A percentile compares a stretch with the other conserved stretches of the same genome.
Evolutionary conservation across 768 basidiomycete genomes (phyloP).

Genomic region (Ephemerocybe angulata): DNA sequence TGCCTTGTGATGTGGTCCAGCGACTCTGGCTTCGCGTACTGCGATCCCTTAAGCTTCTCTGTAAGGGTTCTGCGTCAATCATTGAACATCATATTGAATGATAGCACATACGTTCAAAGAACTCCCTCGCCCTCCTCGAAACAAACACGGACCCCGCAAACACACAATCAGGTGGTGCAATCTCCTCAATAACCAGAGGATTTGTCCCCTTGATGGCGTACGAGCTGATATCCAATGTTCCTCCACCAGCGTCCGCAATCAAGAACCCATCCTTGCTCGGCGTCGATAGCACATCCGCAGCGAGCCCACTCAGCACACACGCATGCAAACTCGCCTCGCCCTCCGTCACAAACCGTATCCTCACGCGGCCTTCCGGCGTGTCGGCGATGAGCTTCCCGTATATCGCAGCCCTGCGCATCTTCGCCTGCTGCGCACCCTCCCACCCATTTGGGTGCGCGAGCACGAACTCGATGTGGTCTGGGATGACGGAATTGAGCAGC

Average conservation of each 20-base stretch:
- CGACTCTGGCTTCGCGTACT: slow-evolving; percentile 66
- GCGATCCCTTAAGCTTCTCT: slow-evolving; percentile 74
- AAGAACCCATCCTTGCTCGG: slow-evolving; percentile 75
- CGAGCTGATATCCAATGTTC: slow-evolving; percentile 77
- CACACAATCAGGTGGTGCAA: slow-evolving; percentile 82
- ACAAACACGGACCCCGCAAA: slow-evolving; percentile 85
- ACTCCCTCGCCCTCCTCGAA: slow-evolving; percentile 67
- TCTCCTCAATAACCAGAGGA: slow-evolving; percentile 77
- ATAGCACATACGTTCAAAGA: slow-evolving; percentile 54
- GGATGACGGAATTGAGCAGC: slow-evolving; percentile 69
- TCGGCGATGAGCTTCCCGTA: slow-evolving; percentile 72
- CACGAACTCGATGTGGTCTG: slow-evolving; percentile 63
- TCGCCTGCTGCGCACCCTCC: slow-evolving; percentile 75
- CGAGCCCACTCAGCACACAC: slow-evolving; percentile 73
- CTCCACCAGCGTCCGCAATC: slow-evolving; percentile 78
- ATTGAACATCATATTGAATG: background rate
- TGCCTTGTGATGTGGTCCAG: slow-evolving; percentile 77
- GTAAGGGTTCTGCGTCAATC: slow-evolving; percentile 11
- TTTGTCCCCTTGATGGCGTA: slow-evolving; percentile 68
- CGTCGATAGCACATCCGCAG: slow-evolving; percentile 71
- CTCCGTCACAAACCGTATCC: slow-evolving; percentile 79
- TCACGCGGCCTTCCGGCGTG: slow-evolving; percentile 65
- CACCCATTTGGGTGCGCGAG: slow-evolving; percentile 80
- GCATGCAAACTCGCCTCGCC: slow-evolving; percentile 83
- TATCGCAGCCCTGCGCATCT: slow-evolving; percentile 72